Conservation (phyloP, 2,329 filamentous ascomycete genomes). For the Talaromyces verruculosus region DNA sequence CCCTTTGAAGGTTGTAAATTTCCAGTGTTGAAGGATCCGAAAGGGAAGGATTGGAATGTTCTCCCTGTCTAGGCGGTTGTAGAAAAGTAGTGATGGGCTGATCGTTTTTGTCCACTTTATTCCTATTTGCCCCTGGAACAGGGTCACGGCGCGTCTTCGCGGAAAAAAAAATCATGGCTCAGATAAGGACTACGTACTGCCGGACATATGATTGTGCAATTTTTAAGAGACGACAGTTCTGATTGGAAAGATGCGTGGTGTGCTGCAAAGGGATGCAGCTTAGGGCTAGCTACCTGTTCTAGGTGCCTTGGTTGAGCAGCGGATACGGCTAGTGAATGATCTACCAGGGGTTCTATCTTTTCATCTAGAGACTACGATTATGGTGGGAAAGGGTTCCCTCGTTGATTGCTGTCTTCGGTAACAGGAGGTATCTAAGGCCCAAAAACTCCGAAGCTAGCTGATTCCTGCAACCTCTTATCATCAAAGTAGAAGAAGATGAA, state of each 20-base stretch:
- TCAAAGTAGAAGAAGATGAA: background rate
- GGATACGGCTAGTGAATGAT: constrained; percentile 7
- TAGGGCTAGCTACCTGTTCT: constrained; percentile 4
- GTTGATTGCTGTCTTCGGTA: background rate
- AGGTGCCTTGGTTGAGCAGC: background rate
- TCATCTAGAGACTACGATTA: background rate
- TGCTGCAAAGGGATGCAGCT: constrained; percentile 5
- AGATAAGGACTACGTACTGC: background rate
- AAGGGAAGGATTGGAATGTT: constrained; percentile 12
- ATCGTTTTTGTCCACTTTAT: background rate
- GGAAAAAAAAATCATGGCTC: background rate
- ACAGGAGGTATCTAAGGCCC: background rate
- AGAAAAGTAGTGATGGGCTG: background rate
- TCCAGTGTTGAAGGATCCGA: background rate
- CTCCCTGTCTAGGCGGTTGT: constrained; percentile 14
- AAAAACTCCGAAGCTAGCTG: background rate
- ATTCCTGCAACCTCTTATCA: background rate
- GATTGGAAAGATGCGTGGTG: constrained; percentile 3
- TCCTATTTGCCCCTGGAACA: constrained; percentile 15
- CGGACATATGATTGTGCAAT: background rate
- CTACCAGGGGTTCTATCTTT: background rate
- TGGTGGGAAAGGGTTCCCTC: background rate
- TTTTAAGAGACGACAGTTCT: background rate
- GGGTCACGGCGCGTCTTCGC: background rate
- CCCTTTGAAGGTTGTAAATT: background rate